Base-by-base conservation (phyloP, 2,329 filamentous ascomycete species). In the Tolypocladium guangdongense region DNA sequence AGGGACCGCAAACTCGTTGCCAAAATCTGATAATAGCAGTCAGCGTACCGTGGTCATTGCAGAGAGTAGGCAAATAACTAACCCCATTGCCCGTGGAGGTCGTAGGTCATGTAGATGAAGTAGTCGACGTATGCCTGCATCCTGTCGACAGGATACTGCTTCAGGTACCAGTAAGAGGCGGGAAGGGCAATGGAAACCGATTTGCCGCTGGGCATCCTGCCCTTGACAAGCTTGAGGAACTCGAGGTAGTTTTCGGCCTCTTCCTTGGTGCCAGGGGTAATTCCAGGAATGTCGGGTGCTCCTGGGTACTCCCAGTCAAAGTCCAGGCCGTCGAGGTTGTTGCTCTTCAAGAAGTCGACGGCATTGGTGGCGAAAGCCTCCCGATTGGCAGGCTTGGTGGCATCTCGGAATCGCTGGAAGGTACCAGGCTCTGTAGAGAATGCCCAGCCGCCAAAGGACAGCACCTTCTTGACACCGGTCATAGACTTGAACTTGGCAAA, bases 231-330 rank as follows among this genome's bases (percentile, higher is more conserved):
- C 14, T 30, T 46, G 2, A 59, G 54, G 24, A 60, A 60, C 5
- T 55, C 37, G 12, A 58, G 56, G 24, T 61, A 61, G 12, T 58
- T 52, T 16, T 45, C 41, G 1, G 52, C 57, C 1, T 59, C 55
- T 1, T 54, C 53, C 0, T 38, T 30, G 2, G 54, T 47, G 5
- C 62, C 68, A 1, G 59, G 14, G 0, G 67, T 67, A 16, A 70
- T 66, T 1, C 53, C 62, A 0, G 62, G 61, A 7, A 70, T 55
- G n/a, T 64, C 63, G 0, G 59, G 55, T 1, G 58, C 50, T 1
- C 32, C 59, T 1, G 64, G 65, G n/a, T 74, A 73, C 46, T 73
- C 71, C 74, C 72, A 77, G 55, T 74, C 70, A 30, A 72, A 56
- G 49, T 74, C 71, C 5, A 74, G 52, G 0, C 73, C 71, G 45